Base-by-base conservation (phyloP, 805 yeast species). In the Ogataea glucozyma region DNA sequence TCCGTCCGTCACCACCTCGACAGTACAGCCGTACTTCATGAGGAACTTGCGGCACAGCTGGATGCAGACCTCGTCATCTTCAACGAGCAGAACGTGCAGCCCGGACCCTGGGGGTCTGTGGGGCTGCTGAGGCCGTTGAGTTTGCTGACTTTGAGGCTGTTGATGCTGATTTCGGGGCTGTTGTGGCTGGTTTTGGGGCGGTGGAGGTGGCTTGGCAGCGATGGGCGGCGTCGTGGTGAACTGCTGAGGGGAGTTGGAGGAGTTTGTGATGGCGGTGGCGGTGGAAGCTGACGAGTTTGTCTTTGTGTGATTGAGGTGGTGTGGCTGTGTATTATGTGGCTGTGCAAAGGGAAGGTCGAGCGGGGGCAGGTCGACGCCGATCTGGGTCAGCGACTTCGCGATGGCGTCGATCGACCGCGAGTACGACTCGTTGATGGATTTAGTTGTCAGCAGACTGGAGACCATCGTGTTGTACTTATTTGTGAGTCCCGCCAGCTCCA, bases 1-100 rank as follows among this genome's bases (percentile, higher is more conserved):
- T 0, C 99, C 99, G 66, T 91, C 97, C 4, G 88, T 84, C 0
- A 88, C 97, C 14, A 89, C 88, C 35, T 93, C 91, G 4, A 91
- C 96, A 11, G 88, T 81, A 62, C 97, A 90, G 0, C 97, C 97
- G 61, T 86, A 88, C 57, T 88, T 86, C 58, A 79, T 78, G 44
- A 93, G 64, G 57, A 93, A 88, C 60, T 87, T 86, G 8, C 86
- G 73, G 54, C 97, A 87, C 8, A 91, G 70, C 49, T 85, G 87
- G 40, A 88, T 85, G 53, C 96, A 85, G 27, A 85, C 87, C 29
- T 76, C 79, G 61, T 84, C 95, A 64, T 85, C 95, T 62, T 85
- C 95, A 12, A 85, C 93, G 19, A 86, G 64, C 31, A 85, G 66
- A 3, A 85, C 91, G 56, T 83, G 89, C 60, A 83, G 79, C 18